Base-by-base conservation (phyloP, 2,329 filamentous ascomycete species). In the Hymenoscyphus occultus region DNA sequence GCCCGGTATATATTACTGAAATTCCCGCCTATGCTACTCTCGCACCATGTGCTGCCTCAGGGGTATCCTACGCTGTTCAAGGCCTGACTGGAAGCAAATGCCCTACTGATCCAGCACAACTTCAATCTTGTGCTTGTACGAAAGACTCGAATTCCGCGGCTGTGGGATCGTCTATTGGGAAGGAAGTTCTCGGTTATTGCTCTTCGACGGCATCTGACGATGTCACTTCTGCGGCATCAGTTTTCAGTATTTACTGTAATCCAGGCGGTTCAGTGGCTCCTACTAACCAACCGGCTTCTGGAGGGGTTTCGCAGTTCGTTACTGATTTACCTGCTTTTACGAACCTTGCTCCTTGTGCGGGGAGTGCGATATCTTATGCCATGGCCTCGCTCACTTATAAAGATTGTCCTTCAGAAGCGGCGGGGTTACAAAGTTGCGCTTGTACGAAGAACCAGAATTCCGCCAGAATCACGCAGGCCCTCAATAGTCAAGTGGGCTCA, bases 361-460 rank as follows among this genome's bases (percentile, higher is more conserved):
- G 74, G 69, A 71, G 71, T 68, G 77, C 75, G 32, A 32, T 84
- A 64, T 72, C 71, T 60, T 72, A 78, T 68, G 73, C 77, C n/a
- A 69, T 85, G 39, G 59, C 62, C n/a, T 39, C 16, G 28, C 60
- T 69, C 45, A 77, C 75, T 39, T 68, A 71, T 39, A 70, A 71
- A 28, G 62, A 73, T 6, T 82, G 81, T 59, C 80, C 79, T 13
- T 65, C 74, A 28, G 76, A 78, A 1, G 77, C 78, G 10, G 77
- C 75, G 35, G 71, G 79, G 39, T 76, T 82, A 28, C 83, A 82
- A 1, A 80, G 81, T 1, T 86, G 84, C 65, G 81, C 80, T 31
- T 86, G 84, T 72, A 74, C 71, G 56, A 85, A 84, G 71, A 79
- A 81, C 59, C 77, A 81, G 48, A 82, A 84, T 63, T 81, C 81